Evolutionary conservation across 140 eudicot genomes (phyloP).

Genomic region (Senecio squalidus): DNA sequence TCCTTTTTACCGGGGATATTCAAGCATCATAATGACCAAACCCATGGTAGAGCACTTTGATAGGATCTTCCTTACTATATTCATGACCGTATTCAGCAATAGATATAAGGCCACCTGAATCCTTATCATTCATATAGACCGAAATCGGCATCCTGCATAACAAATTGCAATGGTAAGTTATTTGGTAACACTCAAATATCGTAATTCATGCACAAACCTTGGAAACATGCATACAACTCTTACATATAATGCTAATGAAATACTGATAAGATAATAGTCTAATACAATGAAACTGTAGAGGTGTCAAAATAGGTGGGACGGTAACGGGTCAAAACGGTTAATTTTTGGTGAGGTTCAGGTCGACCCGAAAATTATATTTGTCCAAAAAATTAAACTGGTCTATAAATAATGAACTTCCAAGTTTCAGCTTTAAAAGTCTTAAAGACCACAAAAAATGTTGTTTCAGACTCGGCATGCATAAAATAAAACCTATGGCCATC

Average conservation of each 20-base stretch:
- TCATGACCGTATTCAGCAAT: conserved; percentile 96
- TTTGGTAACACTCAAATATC: neutral
- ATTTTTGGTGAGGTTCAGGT: no score
- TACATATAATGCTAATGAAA: neutral
- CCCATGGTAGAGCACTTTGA: conserved; percentile 74
- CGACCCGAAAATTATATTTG: no score
- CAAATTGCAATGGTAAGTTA: neutral
- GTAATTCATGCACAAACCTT: neutral
- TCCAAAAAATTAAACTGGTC: no score
- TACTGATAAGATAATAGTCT: no score
- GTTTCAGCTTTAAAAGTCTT: neutral
- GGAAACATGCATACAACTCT: neutral
- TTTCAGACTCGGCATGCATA: neutral
- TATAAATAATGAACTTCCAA: neutral
- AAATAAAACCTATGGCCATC: neutral
- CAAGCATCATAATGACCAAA: conserved; percentile 94
- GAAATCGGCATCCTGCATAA: conserved; percentile 84
- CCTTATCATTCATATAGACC: conserved; percentile 77
- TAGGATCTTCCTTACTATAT: conserved; percentile 70
- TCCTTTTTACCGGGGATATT: conserved; percentile 42
- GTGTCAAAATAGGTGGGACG: no score
- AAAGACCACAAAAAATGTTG: neutral
- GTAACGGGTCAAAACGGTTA: no score
- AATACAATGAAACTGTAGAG: no score
- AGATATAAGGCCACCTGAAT: conserved; percentile 71